A percentile compares a stretch with the other conserved stretches of the same genome.
Conservation (phyloP, 2,329 filamentous ascomycete species). For the Aspergillus sp. region DNA sequence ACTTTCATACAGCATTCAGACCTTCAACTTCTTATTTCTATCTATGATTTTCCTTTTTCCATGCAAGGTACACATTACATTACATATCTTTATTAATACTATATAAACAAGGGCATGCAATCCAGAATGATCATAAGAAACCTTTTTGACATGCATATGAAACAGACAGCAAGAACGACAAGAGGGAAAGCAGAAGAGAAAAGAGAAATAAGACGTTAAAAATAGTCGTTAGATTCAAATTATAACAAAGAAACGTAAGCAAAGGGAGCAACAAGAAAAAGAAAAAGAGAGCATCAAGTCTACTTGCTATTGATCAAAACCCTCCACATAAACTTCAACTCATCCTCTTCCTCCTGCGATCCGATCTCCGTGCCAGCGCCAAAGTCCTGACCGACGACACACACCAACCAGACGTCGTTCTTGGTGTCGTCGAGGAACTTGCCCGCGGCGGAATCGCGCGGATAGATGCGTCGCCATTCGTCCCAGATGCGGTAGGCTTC, state of each 20-base stretch:
- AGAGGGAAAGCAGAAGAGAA: no score
- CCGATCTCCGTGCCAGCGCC: constrained; percentile 41
- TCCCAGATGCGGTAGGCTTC: constrained; percentile 95
- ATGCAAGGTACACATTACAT: no score
- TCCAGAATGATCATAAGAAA: no score
- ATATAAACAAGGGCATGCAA: no score
- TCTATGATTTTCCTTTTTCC: neutral
- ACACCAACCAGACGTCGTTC: constrained; percentile 81
- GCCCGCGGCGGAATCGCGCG: constrained; percentile 66
- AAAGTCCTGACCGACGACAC: constrained; percentile 54
- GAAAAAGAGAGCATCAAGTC: constrained; percentile 1
- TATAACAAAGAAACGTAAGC: neutral
- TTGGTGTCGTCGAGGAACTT: constrained; percentile 67
- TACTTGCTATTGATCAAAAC: constrained; percentile 32
- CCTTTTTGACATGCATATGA: no score
- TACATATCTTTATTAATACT: no score
- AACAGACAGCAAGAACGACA: no score
- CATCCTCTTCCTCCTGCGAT: constrained; percentile 39
- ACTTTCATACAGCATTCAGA: neutral
- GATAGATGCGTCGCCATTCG: constrained; percentile 90
- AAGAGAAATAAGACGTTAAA: neutral
- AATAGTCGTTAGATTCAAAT: neutral
- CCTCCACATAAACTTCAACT: constrained; percentile 42
- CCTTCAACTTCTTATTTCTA: neutral
- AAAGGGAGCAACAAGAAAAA: neutral